phyloP scores from a whole-genome alignment of 352 stramenopile species.

The Globisporangium polare region DNA sequence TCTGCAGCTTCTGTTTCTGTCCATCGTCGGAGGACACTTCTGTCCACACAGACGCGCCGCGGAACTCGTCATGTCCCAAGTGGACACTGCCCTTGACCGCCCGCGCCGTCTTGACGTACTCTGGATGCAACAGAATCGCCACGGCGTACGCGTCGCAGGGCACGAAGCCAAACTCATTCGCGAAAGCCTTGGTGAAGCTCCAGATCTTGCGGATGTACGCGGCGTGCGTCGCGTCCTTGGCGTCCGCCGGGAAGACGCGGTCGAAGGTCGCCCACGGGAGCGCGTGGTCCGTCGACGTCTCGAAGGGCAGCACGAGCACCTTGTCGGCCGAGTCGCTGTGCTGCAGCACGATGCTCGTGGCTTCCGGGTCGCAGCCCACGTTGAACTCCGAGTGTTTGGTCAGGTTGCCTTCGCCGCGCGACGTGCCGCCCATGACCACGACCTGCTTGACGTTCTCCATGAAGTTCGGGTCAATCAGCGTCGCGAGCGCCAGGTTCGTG shows the following conservation, averaged over 20 bases:
- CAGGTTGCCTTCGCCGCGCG: slow-evolving; percentile 63
- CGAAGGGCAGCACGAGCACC: slow-evolving; percentile 64
- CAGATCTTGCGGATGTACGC: slow-evolving; percentile 63
- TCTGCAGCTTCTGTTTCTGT: slow-evolving; percentile 20
- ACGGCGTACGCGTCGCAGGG: slow-evolving; percentile 76
- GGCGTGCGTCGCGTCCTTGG: slow-evolving; percentile 22
- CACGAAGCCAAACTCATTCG: slow-evolving; percentile 40
- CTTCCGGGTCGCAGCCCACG: slow-evolving; percentile 76
- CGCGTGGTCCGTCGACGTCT: slow-evolving; percentile 53
- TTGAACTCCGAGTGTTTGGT: slow-evolving; percentile 77
- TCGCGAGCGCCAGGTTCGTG: slow-evolving; percentile 77
- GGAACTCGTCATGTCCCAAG: slow-evolving; percentile 46
- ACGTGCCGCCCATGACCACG: slow-evolving; percentile 73
- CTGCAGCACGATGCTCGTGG: slow-evolving; percentile 66
- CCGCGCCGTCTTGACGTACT: slow-evolving; percentile 46
- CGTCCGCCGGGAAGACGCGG: slow-evolving; percentile 46
- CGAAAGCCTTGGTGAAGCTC: slow-evolving; percentile 50
- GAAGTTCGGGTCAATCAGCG: slow-evolving; percentile 68
- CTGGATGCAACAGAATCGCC: slow-evolving; percentile 50
- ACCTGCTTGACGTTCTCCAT: slow-evolving; percentile 55
- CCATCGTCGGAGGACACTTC: slow-evolving; percentile 15
- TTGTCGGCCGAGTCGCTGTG: slow-evolving; percentile 52
- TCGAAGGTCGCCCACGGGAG: slow-evolving; percentile 69
- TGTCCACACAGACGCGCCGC: slow-evolving; percentile 48
- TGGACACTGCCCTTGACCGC: slow-evolving; percentile 50